Base-by-base conservation (phyloP, 495 filamentous ascomycete genomes). In the Penicillium steckii region DNA sequence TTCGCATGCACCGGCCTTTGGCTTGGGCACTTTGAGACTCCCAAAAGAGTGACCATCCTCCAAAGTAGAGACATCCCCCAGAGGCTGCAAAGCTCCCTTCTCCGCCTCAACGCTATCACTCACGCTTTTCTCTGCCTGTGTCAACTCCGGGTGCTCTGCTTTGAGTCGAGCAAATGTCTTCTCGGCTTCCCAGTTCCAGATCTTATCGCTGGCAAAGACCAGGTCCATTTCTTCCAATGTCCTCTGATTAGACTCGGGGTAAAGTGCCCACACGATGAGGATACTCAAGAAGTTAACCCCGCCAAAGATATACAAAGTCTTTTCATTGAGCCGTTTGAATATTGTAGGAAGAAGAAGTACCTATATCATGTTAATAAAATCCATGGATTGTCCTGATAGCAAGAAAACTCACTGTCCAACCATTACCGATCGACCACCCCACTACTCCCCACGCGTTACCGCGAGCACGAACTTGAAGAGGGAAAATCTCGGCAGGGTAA, bases 401-500 rank as follows among this genome's bases (percentile, higher is more conserved):
- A n/a, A n/a, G 12, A 3, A n/a, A 19, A 42, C 43, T 15, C 29
- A 48, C 42, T n/a, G n/a, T n/a, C n/a, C n/a, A n/a, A n/a, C 54
- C 48, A 38, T 56, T 56, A 1, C 48, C 48, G n/a, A 52, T 24
- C 26, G 25, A 44, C 48, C 22, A 79, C 8, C 83, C 82, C 2
- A 84, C 73, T 2, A 85, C 83, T 53, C 82, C 81, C 79, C 82
- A 85, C 5, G 83, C 79, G 41, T 84, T 85, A 24, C 83, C 83
- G 46, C 80, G 79, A 3, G 81, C 82, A 23, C 83, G 74, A n/a
- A 85, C 74, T 44, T 79, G 68, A 10, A 85, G 66, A 1, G 83
- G 83, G 64, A 86, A 85, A 26, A 86, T 86, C 59, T 86, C 82
- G 22, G 82, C 79, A 0, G 82, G 82, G 54, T 85, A 85, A 5